Conservation (phyloP, 352 stramenopile species). For the Pythium graminicola region DNA sequence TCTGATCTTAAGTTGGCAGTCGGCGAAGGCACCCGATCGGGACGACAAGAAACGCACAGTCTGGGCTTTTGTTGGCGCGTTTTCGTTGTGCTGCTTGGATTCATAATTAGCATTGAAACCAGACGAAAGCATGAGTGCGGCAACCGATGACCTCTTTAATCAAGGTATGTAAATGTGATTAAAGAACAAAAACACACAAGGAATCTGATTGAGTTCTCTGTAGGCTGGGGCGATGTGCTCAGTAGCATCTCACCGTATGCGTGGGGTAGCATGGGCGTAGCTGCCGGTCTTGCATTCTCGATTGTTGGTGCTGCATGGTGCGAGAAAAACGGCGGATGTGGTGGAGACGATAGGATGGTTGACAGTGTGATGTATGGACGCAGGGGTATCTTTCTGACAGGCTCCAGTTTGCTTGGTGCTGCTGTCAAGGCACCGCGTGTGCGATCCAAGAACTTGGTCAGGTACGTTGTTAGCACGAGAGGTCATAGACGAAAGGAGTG, state of each 20-base stretch:
- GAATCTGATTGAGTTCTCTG: background rate
- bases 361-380: background rate
- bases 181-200: background rate
- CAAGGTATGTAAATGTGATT: constrained; percentile 42
- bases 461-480: constrained; percentile 14
- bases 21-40: background rate
- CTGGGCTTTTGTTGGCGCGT: background rate
- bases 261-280: constrained; percentile 97
- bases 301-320: constrained; percentile 96
- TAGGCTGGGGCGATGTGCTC: constrained; percentile 92
- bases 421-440: constrained; percentile 98
- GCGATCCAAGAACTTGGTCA: constrained; percentile 98
- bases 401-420: constrained; percentile 95
- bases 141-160: constrained; percentile 82
- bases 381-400: constrained; percentile 91
- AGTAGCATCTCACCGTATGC: constrained; percentile 98
- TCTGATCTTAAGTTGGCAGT: constrained; percentile 17
- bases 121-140: constrained; percentile 67
- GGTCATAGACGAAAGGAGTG: no score
- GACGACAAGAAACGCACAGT: constrained; percentile 21
- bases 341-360: constrained; percentile 1
- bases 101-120: constrained; percentile 13
- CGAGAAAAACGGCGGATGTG: constrained; percentile 8
- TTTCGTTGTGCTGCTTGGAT: background rate
- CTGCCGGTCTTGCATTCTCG: constrained; percentile 94